phyloP scores from a whole-genome alignment of 2,329 filamentous ascomycete genomes.

The Fusarium sp. region DNA sequence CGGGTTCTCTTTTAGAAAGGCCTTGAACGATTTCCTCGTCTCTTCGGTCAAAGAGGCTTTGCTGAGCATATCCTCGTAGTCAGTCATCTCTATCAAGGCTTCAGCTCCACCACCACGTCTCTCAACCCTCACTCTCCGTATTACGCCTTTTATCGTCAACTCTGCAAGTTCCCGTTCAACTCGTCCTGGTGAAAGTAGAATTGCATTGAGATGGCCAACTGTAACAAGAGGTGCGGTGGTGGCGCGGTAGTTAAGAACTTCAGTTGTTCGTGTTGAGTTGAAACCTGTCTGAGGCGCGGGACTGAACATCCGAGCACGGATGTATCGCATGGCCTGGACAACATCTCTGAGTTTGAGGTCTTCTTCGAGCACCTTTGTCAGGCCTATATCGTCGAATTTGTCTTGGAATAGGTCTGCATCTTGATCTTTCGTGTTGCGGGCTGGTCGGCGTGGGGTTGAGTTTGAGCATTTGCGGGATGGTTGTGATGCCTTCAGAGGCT shows the following conservation, averaged over 20 bases:
- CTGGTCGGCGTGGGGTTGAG: conserved; percentile 47
- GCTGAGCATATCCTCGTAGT: conserved; percentile 66
- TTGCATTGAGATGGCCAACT: conserved; percentile 73
- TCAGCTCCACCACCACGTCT: conserved; percentile 73
- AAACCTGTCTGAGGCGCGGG: conserved; percentile 74
- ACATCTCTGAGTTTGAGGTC: conserved; percentile 72
- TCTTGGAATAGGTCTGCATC: conserved; percentile 54
- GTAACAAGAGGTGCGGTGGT: conserved; percentile 74
- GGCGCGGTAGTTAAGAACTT: conserved; percentile 72
- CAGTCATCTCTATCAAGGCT: conserved; percentile 69
- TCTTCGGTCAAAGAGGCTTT: conserved; percentile 55
- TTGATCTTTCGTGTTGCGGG: conserved; percentile 41
- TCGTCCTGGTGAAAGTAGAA: conserved; percentile 72
- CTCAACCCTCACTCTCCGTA: conserved; percentile 74
- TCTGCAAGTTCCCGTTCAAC: conserved; percentile 77
- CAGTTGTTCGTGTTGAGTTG: conserved; percentile 72
- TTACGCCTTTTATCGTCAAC: conserved; percentile 66
- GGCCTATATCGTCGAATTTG: conserved; percentile 71
- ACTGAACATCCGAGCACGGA: conserved; percentile 73
- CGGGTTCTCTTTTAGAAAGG: conserved; percentile 65
- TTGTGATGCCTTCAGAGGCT: conserved; percentile 44
- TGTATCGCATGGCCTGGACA: conserved; percentile 74
- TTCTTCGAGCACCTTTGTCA: conserved; percentile 66
- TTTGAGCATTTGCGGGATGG: conserved; percentile 34
- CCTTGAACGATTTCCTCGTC: conserved; percentile 65